Conservation (phyloP, 2,329 filamentous ascomycete genomes). For the Aspergillus carbonarius region DNA sequence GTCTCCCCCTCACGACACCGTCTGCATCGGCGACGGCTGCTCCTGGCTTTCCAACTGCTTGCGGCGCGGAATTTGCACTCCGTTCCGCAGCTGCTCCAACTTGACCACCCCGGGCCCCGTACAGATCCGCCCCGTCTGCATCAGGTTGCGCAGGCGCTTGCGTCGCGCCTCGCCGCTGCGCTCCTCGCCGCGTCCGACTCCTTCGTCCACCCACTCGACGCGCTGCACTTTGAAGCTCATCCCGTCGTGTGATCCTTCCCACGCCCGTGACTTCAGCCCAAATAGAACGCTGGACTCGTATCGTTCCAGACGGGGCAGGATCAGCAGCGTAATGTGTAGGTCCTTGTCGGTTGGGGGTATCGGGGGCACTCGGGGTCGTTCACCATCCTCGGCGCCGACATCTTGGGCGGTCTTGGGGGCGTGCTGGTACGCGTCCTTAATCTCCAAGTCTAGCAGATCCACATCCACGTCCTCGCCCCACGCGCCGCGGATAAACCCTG, state of each 20-base stretch:
- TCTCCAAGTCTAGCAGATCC: conserved; percentile 60
- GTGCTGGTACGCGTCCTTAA: conserved; percentile 48
- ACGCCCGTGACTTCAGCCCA: conserved; percentile 79
- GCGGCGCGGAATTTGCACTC: conserved; percentile 30
- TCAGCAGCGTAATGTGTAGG: conserved; percentile 79
- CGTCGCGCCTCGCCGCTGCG: conserved; percentile 49
- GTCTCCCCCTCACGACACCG: conserved; percentile 26
- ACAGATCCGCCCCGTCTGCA: conserved; percentile 44
- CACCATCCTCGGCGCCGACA: conserved; percentile 19
- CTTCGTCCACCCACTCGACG: conserved; percentile 82
- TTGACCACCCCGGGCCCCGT: conserved; percentile 39
- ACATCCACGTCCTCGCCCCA: conserved; percentile 78
- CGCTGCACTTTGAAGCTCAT: conserved; percentile 83
- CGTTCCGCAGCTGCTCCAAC: conserved; percentile 35
- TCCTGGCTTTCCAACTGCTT: conserved; percentile 27
- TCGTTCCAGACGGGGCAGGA: conserved; percentile 74
- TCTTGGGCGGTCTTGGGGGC: conserved; percentile 45
- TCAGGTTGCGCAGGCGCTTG: conserved; percentile 48
- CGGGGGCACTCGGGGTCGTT: conserved; percentile 38
- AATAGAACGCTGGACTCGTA: conserved; percentile 75
- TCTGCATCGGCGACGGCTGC: conserved; percentile 26
- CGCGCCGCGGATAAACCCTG: conserved; percentile 86
- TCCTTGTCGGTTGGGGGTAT: conserved; percentile 67
- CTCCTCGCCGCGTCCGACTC: conserved; percentile 49
- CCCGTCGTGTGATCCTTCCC: conserved; percentile 76